A percentile compares a stretch with the other conserved stretches of the same genome.
Evolutionary conservation across 352 stramenopile genomes (phyloP).

Genomic region (Globisporangium splendens): DNA sequence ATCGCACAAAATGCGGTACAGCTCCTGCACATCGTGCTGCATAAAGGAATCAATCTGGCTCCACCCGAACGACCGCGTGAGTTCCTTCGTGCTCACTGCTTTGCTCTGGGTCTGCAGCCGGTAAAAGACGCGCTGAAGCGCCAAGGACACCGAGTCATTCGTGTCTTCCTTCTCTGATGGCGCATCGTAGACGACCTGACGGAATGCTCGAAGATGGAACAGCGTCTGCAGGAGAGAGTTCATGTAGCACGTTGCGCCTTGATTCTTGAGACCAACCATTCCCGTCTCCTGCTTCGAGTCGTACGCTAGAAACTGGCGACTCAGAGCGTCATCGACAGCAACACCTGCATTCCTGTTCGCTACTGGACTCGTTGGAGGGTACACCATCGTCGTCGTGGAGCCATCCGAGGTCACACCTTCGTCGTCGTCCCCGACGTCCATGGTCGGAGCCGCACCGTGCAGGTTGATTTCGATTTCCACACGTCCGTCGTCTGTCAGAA

Average conservation of each 20-base stretch:
- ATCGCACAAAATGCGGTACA: constrained; percentile 90
- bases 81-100: constrained; percentile 89
- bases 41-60: constrained; percentile 89
- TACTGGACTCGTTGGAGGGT: constrained; percentile 17
- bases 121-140: constrained; percentile 85
- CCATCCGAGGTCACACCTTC: constrained; percentile 8
- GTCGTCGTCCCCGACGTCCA: constrained; percentile 15
- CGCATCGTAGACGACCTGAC: constrained; percentile 82
- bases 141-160: constrained; percentile 79
- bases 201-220: constrained; percentile 86
- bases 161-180: constrained; percentile 77
- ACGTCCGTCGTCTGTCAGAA: constrained; percentile 40
- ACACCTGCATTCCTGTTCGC: constrained; percentile 17
- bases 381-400: constrained; percentile 5
- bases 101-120: constrained; percentile 64
- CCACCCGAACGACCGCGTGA: constrained; percentile 93
- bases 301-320: constrained; percentile 39
- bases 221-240: constrained; percentile 93
- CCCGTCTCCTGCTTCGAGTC: constrained; percentile 81
- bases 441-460: constrained; percentile 15
- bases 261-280: constrained; percentile 88
- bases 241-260: constrained; percentile 92
- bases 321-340: constrained; percentile 6
- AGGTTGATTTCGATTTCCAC: constrained; percentile 50
- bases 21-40: constrained; percentile 92